Base-by-base conservation (phyloP, 371 early-diverging fungal genomes). In the Thermomucor indicae-seudaticae region DNA sequence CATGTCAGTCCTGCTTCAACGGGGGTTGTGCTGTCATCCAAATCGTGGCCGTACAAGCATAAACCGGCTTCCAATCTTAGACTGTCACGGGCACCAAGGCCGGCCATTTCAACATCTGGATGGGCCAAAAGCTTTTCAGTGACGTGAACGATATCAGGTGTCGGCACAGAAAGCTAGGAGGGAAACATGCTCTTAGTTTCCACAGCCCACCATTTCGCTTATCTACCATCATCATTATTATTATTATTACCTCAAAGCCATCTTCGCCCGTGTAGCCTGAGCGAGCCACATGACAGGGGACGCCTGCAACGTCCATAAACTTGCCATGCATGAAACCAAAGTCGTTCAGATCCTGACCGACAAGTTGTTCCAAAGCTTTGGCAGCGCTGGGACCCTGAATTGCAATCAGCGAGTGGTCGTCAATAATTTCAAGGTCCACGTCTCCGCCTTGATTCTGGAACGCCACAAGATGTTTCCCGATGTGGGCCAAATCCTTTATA, bases 261-360 rank as follows among this genome's bases (percentile, higher is more conserved):
- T 98, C 98, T 71, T 98, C 98, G 44, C 98, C 98, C 47, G 98
- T 97, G 77, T 98, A 98, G 19, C 98, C 98, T 28, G 92, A 94
- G 34, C 98, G 88, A 31, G 97, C 90, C 27, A 96, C 85, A 57
- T 94, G 94, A 61, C 88, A 88, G 10, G 81, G 81, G 20, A 91
- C 76, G 46, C 93, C 93, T 40, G 75, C 80, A 47, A 97, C 67
- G 4, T 83, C 82, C 65, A 94, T 65, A 51, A 67, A 57, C 45
- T 79, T 72, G 11, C 86, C 87, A 20, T 86, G 84, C 98, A 98
- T 97, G 70, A 98, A 98, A 27, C 80, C 75, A 57, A 96, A 87
- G 45, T 82, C 81, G 1, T 56, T 60, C 39, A 93, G 60, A 31
- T 72, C 67, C 54, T 77, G 59, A 32, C 75, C 78, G 4, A 76